Evolutionary conservation across 805 yeast species (phyloP), one percentile per base, ranked within the genome.

Genomic region (Teunomyces tritomae): DNA sequence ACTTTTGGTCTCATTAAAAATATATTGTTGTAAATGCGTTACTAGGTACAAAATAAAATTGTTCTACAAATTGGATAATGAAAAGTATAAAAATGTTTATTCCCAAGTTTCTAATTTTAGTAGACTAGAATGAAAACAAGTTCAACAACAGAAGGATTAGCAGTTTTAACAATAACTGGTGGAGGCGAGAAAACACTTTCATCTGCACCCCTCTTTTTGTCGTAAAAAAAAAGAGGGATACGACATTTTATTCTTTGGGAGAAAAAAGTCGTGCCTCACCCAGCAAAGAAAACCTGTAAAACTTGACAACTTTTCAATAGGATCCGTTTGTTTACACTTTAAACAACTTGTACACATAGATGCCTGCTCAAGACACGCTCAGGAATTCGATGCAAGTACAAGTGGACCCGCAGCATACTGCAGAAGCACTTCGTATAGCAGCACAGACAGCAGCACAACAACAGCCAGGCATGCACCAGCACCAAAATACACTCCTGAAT

Each of bases 401-500:
- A 13, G 49, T 48, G 16, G 50, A 48, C 17, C 50, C 36, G n/a
- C 56, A 55, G 10, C 61, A 54, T 17, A 55, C 61, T 5, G 63
- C 51, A 5, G 63, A 59, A 32, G 61, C 61, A 4, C 50, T 56
- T 32, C 43, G 59, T 35, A 53, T 58, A 17, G 61, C 62, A 13
- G 44, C 59, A 14, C 55, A 54, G 35, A 37, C 54, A 10, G 44
- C 55, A 8, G 49, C 44, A 39, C 47, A 34, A 28, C 44, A 24
- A 13, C 50, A 44, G 14, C 48, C 39, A 14, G 17, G 14, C n/a
- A 28, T 27, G 43, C 47, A 35, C 8, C 47, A 27, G 16, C 48
- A 45, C 17, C 46, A 40, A 14, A 37, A 26, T 26, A 26, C 28
- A n/a, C 28, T 28, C 14, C 47, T 35, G 34, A 46, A 35, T 20